These are phyloP conservation scores for Aspergillus neotritici DNA, from an alignment of 2,329 filamentous ascomycete genomes.

Conservation along the genomic window DNA sequence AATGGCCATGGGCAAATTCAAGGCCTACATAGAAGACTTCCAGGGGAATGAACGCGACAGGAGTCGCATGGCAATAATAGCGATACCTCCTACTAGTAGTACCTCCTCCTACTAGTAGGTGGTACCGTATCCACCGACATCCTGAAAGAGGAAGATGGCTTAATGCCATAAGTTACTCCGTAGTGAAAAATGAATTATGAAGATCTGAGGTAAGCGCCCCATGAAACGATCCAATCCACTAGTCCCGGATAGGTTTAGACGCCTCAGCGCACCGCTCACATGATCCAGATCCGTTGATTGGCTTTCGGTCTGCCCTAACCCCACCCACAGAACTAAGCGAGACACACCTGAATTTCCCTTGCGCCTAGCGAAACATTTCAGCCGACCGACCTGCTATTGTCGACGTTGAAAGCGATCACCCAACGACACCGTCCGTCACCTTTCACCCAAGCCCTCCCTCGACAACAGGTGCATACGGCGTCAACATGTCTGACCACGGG, in stretches of 20 bases:
- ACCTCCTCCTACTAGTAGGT: too few species aligned
- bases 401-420: constrained; percentile 32
- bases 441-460: constrained; percentile 36
- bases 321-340: constrained; percentile 41
- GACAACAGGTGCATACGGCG: constrained; percentile 36
- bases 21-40: too few species aligned
- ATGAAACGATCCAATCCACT: not conserved
- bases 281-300: constrained; percentile 20
- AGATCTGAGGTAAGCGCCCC: not conserved
- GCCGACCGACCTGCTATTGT: constrained; percentile 31
- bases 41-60: not conserved
- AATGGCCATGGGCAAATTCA: too few species aligned
- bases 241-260: constrained; percentile 6
- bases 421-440: constrained; percentile 36
- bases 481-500: constrained; percentile 86
- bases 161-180: not conserved
- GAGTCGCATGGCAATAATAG: not conserved
- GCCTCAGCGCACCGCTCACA: constrained; percentile 13
- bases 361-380: constrained; percentile 29
- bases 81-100: too few species aligned
- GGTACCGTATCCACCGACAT: too few species aligned
- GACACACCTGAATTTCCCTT: constrained; percentile 38
- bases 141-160: too few species aligned
- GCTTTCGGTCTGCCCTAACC: constrained; percentile 31
- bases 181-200: not conserved